Evolutionary conservation across 2,329 filamentous ascomycete species (phyloP).

Genomic region (Dothistroma pini): DNA sequence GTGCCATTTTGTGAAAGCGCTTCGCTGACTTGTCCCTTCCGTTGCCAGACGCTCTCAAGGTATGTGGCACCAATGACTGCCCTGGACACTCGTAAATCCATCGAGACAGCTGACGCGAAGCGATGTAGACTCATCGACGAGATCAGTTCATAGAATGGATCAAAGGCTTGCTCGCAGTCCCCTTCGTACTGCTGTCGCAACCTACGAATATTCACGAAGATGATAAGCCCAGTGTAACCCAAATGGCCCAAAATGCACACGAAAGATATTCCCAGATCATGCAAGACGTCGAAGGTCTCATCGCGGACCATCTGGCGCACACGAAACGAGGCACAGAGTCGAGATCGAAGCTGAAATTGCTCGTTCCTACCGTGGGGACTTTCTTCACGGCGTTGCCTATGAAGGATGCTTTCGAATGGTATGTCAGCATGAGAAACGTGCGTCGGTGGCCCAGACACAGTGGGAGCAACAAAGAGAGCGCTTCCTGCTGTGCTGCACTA

Average conservation of each 20-base stretch:
- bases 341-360: constrained; percentile 82
- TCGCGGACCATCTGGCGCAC: constrained; percentile 83
- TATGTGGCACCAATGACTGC: constrained; percentile 33
- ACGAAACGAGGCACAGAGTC: constrained; percentile 52
- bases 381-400: constrained; percentile 89
- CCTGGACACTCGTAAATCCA: neutral
- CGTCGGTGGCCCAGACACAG: neutral
- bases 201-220: constrained; percentile 81
- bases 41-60: constrained; percentile 60
- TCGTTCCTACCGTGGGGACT: constrained; percentile 85
- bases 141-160: constrained; percentile 84
- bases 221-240: constrained; percentile 56
- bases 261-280: constrained; percentile 93
- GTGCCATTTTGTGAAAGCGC: neutral
- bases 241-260: constrained; percentile 75
- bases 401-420: constrained; percentile 81
- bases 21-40: constrained; percentile 6
- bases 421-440: neutral
- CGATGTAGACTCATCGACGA: constrained; percentile 70
- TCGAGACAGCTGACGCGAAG: neutral
- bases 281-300: constrained; percentile 84
- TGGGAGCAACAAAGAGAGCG: neutral
- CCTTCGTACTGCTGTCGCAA: constrained; percentile 94
- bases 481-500: constrained; percentile 50
- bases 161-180: constrained; percentile 82